Evolutionary conservation across 2,329 filamentous ascomycete genomes (phyloP).

Genomic region (Colletotrichum higginsianum): DNA sequence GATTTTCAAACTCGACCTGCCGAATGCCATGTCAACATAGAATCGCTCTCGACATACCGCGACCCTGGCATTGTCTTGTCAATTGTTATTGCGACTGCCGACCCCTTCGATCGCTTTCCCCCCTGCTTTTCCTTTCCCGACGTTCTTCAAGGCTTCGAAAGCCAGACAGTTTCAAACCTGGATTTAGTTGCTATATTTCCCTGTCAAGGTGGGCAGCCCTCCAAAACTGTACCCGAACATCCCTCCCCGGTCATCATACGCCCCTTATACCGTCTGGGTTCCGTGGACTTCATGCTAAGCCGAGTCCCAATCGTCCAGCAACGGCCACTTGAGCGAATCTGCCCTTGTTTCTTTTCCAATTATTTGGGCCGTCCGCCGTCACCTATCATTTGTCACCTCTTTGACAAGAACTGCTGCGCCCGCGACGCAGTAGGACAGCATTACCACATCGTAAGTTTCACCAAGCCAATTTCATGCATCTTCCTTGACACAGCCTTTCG

Average conservation of each 20-base stretch:
- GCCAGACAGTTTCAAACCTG: conserved; percentile 31
- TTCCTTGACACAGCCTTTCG: conserved; percentile 36
- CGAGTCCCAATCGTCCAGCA: conserved; percentile 14
- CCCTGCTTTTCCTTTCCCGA: conserved; percentile 16
- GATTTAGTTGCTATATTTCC: conserved; percentile 32
- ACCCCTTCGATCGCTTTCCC: conserved; percentile 4
- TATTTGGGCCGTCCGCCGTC: conserved; percentile 16
- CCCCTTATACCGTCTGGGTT: conserved; percentile 17
- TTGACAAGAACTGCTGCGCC: conserved; percentile 20
- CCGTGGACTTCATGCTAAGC: conserved; percentile 28
- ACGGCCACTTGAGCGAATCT: conserved; percentile 23
- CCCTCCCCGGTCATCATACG: conserved; percentile 26
- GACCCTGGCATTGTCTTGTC: conserved; percentile 11
- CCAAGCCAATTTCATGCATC: conserved; percentile 37
- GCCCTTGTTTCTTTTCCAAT: conserved; percentile 15
- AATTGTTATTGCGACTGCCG: conserved; percentile 24
- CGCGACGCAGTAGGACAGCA: conserved; percentile 22
- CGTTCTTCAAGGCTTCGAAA: conserved; percentile 35
- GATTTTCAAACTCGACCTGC: conserved; percentile 17
- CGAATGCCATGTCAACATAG: conserved; percentile 34
- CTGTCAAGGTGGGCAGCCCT: conserved; percentile 33
- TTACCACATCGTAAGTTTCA: conserved; percentile 33
- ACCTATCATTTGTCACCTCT: conserved; percentile 7
- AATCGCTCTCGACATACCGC: conserved; percentile 17
- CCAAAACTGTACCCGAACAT: conserved; percentile 34